Base-by-base conservation (phyloP, 2,329 filamentous ascomycete genomes). In the Colletotrichum eremochloae region DNA sequence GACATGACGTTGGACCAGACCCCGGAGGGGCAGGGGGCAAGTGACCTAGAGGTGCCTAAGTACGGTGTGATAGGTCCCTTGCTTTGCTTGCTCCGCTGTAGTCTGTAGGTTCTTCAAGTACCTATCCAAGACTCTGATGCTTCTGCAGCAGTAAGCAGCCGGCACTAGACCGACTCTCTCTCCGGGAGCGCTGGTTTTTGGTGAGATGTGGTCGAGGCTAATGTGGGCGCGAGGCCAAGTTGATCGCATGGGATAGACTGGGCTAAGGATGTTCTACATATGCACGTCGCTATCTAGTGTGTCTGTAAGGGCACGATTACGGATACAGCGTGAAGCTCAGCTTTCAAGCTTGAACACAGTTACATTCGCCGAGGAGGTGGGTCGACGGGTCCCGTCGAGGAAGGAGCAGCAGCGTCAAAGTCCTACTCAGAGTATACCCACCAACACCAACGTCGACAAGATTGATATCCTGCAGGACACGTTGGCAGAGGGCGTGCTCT, bases 291-390 rank as follows among this genome's bases (percentile, higher is more conserved):
- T 7, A 20, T 48, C 55, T 29, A 40, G n/a, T 9, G n/a, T 57
- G 3, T 9, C 38, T 57, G 3, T 3, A 29, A 58, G 36, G 52
- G 11, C 24, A 18, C 18, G 40, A 38, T 38, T 31, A 11, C 58
- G 53, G 58, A 50, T 31, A 2, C 18, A 24, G 44, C 46, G 50
- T 14, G 33, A 63, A 42, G 40, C 38, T 52, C 24, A 60, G 44
- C 50, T 33, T 38, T n/a, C 64, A 24, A 63, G 48, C 40, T 48
- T 40, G 40, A 33, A 40, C 31, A 63, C 6, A 38, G 69, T 68
- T 60, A 53, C 58, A 69, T 15, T 60, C 69, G 65, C 57, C 65
- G 55, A 33, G 53, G 68, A 58, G 65, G 68, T 71, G 68, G 65
- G 67, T 71, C 65, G 60, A 71, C 65, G 58, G 52, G 68, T 33